Evolutionary conservation across 768 basidiomycete genomes (phyloP).

Genomic region (Pilatotrama ljubarskyi): DNA sequence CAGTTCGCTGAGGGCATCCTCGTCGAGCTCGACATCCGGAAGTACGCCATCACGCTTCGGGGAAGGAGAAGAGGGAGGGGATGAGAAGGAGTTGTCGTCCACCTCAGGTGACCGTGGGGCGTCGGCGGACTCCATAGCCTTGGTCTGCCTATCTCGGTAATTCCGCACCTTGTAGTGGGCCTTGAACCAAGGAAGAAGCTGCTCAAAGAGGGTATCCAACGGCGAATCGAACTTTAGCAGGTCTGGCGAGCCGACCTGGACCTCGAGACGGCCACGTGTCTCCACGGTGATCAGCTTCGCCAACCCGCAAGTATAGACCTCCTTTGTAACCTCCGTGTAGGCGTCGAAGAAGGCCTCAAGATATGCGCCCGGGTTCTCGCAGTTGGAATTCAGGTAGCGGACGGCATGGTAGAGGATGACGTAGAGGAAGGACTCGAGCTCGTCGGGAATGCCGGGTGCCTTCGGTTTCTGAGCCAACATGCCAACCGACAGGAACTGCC

Average conservation of each 20-base stretch:
- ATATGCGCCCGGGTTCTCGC: neutral
- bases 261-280: neutral
- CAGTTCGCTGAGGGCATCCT: too few species aligned
- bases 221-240: neutral
- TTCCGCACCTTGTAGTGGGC: neutral
- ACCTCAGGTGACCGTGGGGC: too few species aligned
- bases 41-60: too few species aligned
- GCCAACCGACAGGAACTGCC: constrained; percentile 18
- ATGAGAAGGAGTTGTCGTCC: too few species aligned
- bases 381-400: constrained; percentile 5
- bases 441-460: constrained; percentile 10
- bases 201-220: neutral
- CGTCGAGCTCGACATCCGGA: too few species aligned
- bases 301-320: neutral
- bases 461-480: neutral
- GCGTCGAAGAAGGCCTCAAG: neutral
- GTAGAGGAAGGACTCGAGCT: constrained; percentile 19
- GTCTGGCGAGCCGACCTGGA: neutral
- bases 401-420: constrained; percentile 11
- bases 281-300: neutral
- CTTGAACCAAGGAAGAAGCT: neutral
- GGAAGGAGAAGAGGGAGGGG: too few species aligned
- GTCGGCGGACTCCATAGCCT: too few species aligned
- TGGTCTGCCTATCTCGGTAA: too few species aligned
- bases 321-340: neutral